Base-by-base conservation (phyloP, 2,329 filamentous ascomycete species). In the Curvularia spicifera region DNA sequence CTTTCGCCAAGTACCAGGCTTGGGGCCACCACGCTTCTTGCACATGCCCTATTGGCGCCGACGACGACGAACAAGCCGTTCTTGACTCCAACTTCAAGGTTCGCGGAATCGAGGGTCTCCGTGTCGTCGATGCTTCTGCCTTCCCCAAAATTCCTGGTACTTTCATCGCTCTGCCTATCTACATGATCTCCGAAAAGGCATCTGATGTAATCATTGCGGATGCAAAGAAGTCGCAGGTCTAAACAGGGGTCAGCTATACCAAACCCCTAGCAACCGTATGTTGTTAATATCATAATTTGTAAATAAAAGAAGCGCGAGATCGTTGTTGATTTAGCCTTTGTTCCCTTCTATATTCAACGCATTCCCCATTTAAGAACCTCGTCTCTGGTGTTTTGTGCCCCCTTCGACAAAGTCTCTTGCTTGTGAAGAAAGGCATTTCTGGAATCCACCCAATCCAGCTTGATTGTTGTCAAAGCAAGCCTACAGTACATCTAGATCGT, bases 171-270 rank as follows among this genome's bases (percentile, higher is more conserved):
- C 69, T 83, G 0, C 79, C 84, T 0, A 81, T 81, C 0, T 86
- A 85, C 63, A 84, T 88, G 72, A 77, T 85, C 5, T 80, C 79
- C 1, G 85, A 89, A 78, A 89, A 88, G 78, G 86, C 86, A 0
- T 83, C 84, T 2, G 85, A 87, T 71, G 81, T 81, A 5, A 87
- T 88, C 81, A 50, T 76, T 15, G 68, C 60, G 39, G 68, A 59
- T 46, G 64, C 59, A 9, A 57, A 49, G 51, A 33, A 42, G 24
- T 18, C 46, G 33, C n/a, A 39, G 33, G 18, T 28, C 13, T 47
- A 46, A 28, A 22, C 12, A 20, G 18, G 13, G 22, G 15, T 3
- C 28, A 2, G 10, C 10, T 28, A 15, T 46, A 8, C 2, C 10
- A 46, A 13, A 12, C 5, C 28, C 5, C 3, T 13, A 50, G 22